Base-by-base conservation (phyloP, 371 early-diverging fungal species). In the Dinochytrium kinnereticum region DNA sequence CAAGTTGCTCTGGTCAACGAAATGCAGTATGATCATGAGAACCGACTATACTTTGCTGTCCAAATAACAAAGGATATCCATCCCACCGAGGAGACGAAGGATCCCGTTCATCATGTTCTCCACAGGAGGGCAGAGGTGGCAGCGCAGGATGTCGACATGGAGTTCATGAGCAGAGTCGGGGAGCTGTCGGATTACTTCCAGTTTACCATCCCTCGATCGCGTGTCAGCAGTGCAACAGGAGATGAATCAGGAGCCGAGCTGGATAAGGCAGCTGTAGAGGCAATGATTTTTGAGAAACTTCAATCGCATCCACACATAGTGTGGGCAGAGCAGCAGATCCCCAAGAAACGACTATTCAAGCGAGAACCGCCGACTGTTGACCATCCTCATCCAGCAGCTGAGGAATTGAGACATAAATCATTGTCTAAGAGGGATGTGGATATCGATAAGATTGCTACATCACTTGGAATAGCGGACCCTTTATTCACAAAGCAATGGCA, bases 401-500 rank as follows among this genome's bases (percentile, higher is more conserved):
- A 38, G 68, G 73, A 26, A 59, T 26, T 15, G 72, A 51, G 1
- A 51, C 24, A 26, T 59, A 30, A 1, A 40, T 13, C 49, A 64
- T 66, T 44, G 68, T 68, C 30, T 64, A 73, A 38, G 33, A 28
- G 31, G 10, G 36, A 37, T 61, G 51, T 71, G 70, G 17, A 57
- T 64, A 55, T 74, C 51, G 37, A 39, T 53, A 39, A 77, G 67
- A 1, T 80, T 61, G 10, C 73, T 64, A 69, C 70, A 34, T 36
- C 24, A 71, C 59, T 88, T 51, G 53, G 61, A 10, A 91, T 95
- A 36, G 33, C 40, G 3, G 96, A 96, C 79, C 95, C 95, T n/a
- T 90, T 89, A 64, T 92, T 95, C 75, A 49, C 68, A 30, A 82
- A 89, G 26, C 95, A 95, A 76, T 95, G 95, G 95, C 94, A 94